Evolutionary conservation across 148 eudicot genomes (phyloP).

Genomic region (Rhododendron vialii): DNA sequence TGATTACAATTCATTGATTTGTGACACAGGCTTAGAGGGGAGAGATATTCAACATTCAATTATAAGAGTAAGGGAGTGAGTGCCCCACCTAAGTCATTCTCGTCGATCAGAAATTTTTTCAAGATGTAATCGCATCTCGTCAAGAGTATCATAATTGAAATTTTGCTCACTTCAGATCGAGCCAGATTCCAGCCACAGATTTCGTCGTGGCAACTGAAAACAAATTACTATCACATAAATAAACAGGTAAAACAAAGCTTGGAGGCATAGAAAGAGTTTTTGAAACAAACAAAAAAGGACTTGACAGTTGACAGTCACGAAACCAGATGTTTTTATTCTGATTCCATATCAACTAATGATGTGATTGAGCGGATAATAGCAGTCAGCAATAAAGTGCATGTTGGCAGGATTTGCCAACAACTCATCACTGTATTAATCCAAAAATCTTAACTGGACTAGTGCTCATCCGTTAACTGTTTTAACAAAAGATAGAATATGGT

Average conservation of each 20-base stretch:
- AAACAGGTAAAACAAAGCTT: not conserved
- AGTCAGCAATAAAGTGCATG: not conserved
- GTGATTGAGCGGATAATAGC: not conserved
- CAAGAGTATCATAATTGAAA: conserved; percentile 62
- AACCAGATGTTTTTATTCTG: not conserved
- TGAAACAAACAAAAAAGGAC: not conserved
- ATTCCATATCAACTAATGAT: not conserved
- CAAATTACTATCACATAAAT: not conserved
- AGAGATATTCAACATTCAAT: not conserved
- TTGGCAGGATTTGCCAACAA: not conserved
- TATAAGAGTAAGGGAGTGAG: conserved; percentile 2
- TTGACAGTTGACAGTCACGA: not conserved
- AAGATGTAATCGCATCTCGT: conserved; percentile 83
- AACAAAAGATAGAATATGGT: not conserved
- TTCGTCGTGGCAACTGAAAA: conserved; percentile 48
- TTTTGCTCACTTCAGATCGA: conserved; percentile 69
- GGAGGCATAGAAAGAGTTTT: not conserved
- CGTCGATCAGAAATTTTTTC: conserved; percentile 69
- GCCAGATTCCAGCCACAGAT: conserved; percentile 45
- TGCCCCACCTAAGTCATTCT: conserved; percentile 62
- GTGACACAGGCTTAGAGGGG: not conserved
- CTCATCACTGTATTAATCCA: not conserved
- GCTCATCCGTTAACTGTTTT: not conserved
- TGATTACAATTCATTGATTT: conserved; percentile 2
- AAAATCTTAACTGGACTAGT: not conserved